These are phyloP conservation scores for Calcarisporium arbuscula DNA, from an alignment of 2,329 filamentous ascomycete species.

Conservation along the genomic window DNA sequence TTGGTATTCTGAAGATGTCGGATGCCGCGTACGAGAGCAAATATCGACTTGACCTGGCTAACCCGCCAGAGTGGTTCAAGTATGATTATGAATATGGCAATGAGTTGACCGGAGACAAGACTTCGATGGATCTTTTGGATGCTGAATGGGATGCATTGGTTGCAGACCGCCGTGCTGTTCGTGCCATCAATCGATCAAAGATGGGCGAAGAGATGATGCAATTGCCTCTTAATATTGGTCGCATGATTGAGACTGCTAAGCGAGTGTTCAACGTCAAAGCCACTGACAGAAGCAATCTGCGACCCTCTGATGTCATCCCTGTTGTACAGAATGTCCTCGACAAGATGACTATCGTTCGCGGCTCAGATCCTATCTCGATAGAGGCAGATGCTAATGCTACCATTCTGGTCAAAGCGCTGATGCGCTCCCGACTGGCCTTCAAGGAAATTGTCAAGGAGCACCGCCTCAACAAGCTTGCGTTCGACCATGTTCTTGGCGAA, in stretches of 20 bases:
- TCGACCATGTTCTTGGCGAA: conserved; percentile 87
- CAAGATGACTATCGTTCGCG: conserved; percentile 78
- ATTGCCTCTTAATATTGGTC: conserved; percentile 82
- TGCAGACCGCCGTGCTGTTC: conserved; percentile 68
- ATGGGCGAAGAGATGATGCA: conserved; percentile 83
- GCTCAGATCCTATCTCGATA: conserved; percentile 69
- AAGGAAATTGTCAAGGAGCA: conserved; percentile 85
- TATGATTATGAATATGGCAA: conserved; percentile 65
- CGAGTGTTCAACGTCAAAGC: conserved; percentile 87
- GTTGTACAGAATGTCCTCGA: conserved; percentile 69
- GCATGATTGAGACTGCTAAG: conserved; percentile 86
- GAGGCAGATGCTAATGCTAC: conserved; percentile 89
- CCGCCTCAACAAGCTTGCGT: conserved; percentile 81
- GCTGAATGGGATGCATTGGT: conserved; percentile 76
- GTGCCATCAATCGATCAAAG: conserved; percentile 58
- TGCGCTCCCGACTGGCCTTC: conserved; percentile 85
- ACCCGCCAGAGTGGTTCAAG: conserved; percentile 54
- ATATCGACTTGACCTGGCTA: conserved; percentile 72
- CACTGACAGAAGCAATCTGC: conserved; percentile 78
- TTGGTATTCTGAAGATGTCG: conserved; percentile 80
- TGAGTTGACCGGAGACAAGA: conserved; percentile 81
- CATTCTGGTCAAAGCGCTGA: conserved; percentile 82
- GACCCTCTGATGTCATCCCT: conserved; percentile 80
- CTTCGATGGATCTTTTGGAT: conserved; percentile 80
- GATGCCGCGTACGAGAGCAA: conserved; percentile 70